Evolutionary conservation across 345 rosid genomes (phyloP).

Genomic region (Cardamine chenopodiifolia): DNA sequence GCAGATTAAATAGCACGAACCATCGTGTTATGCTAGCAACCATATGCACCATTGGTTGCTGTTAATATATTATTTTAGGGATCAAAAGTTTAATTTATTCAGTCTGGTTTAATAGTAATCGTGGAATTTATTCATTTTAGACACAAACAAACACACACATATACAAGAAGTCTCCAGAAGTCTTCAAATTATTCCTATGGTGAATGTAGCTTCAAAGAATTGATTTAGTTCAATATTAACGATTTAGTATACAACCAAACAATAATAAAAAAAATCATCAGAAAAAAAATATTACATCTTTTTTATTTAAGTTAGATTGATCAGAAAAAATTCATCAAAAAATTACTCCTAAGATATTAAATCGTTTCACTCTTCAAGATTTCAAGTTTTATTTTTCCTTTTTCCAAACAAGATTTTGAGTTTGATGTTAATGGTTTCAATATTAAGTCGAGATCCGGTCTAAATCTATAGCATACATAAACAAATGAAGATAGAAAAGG

Average conservation of each 20-base stretch:
- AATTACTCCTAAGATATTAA: background rate
- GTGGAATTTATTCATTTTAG: background rate
- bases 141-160: background rate
- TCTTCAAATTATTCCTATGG: background rate
- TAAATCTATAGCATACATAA: slow-evolving; percentile 3
- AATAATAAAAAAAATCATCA: background rate
- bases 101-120: background rate
- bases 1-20: slow-evolving; percentile 17
- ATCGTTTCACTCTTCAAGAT: background rate
- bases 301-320: background rate
- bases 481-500: slow-evolving; percentile 29
- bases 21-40: background rate
- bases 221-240: background rate
- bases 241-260: background rate
- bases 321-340: background rate
- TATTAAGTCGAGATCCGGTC: slow-evolving; percentile 14
- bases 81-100: background rate
- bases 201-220: background rate
- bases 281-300: background rate
- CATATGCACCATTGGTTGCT: background rate
- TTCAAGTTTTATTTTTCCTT: background rate
- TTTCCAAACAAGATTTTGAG: background rate
- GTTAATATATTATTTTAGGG: background rate
- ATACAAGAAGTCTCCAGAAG: too few relatives aligned
- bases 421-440: background rate